These are phyloP conservation scores for Ophiocytium majus DNA, from an alignment of 352 stramenopile genomes.

Conservation along the genomic window DNA sequence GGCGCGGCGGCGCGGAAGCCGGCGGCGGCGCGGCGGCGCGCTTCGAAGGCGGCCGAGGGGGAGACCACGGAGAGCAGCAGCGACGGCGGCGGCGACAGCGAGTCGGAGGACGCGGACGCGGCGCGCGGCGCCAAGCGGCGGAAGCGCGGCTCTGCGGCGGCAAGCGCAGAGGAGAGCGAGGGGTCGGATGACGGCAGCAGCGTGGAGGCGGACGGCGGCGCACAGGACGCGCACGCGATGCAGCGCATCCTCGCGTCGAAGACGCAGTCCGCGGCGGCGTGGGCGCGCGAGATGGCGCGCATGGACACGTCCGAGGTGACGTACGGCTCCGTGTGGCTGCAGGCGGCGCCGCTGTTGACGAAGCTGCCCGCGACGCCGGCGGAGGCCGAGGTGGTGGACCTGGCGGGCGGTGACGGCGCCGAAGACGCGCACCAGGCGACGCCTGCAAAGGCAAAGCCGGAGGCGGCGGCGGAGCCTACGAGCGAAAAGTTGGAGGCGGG, in stretches of 20 bases:
- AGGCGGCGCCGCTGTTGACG: no score
- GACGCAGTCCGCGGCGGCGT: conserved; percentile 47
- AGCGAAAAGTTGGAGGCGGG: no score
- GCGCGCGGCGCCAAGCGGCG: background rate
- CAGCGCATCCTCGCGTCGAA: background rate
- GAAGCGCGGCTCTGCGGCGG: no score
- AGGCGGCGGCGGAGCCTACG: no score
- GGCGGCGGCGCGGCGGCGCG: background rate
- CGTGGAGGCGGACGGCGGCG: background rate
- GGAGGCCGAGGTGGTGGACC: no score
- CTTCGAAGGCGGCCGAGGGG: no score
- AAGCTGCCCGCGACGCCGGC: no score
- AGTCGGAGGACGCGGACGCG: background rate
- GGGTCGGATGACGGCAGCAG: background rate
- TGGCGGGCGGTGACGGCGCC: no score
- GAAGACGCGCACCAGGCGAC: no score
- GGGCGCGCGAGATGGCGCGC: conserved; percentile 60
- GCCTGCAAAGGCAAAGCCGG: no score
- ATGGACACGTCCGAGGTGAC: conserved; percentile 73
- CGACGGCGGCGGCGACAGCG: background rate
- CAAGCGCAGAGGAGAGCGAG: background rate
- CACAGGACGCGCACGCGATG: background rate
- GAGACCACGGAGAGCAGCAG: background rate
- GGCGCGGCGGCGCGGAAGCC: background rate
- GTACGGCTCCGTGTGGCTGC: conserved; percentile 65